Base-by-base conservation (phyloP, 108 stramenopile genomes). In the Cyclotella atomus region DNA sequence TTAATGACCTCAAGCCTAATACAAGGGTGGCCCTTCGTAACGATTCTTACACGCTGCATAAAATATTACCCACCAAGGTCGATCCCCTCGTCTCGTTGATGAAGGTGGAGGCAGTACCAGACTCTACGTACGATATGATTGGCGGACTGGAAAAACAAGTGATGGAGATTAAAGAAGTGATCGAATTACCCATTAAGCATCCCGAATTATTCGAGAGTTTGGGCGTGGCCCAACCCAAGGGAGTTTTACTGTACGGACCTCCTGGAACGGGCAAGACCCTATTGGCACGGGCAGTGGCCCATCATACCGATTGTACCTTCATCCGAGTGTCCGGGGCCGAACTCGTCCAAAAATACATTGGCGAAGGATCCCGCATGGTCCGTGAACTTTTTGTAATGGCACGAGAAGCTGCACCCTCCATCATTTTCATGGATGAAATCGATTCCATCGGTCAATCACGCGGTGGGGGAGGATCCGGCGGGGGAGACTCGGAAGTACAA, bases 391-490 rank as follows among this genome's bases (percentile, higher is more conserved):
- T 99, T 76, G 95, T 99, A 69, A 99, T 99, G 98, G 99, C 99
- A 25, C 91, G 98, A 21, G 98, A 99, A 84, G 97, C 97, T 0
- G 96, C 97, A 15, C 99, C 99, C 12, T 90, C 89, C 65, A 99
- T 99, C 79, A 99, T 99, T 68, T 99, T 99, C 73, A 99, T 99
- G 99, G 99, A 99, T 77, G 99, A 99, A 80, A 97, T 99, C 72
- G 99, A 99, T 76, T 96, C 95, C 73, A 98, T 99, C 65, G 99
- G 99, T 16, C 82, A 84, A 36, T 75, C 86, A 25, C 84, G 99
- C 25, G 94, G 95, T 23, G 85, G 87, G 27, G 88, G 85, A 32
- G 91, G 89, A 50, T 71, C 80, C 5, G 91, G 93, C 36, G 94
- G 96, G 28, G 99, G 97, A 9, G 99, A 99, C 79, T 94, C 94